A percentile compares a stretch with the other conserved stretches of the same genome.
Evolutionary conservation across 2,329 filamentous ascomycete species (phyloP).

Genomic region (Penicillium nordicum): DNA sequence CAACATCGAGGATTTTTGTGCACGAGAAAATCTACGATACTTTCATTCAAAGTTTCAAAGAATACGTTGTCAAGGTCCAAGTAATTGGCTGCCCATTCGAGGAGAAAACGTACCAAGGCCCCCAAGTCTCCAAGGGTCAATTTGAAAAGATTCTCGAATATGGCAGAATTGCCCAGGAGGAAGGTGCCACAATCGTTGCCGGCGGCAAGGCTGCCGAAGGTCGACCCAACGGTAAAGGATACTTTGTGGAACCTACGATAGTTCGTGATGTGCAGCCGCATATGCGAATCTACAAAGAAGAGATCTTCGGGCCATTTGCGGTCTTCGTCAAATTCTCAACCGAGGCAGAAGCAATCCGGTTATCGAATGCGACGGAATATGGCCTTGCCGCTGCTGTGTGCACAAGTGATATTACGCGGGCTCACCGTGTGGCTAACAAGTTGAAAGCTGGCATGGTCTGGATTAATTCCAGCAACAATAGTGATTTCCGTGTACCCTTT

Average conservation of each 20-base stretch:
- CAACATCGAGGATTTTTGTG: not conserved
- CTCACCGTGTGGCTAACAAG: not conserved
- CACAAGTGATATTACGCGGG: not conserved
- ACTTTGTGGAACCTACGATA: conserved; percentile 13
- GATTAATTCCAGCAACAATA: conserved; percentile 11
- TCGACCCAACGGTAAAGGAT: conserved; percentile 2
- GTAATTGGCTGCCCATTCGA: not conserved
- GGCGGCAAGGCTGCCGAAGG: not conserved
- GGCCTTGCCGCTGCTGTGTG: not conserved
- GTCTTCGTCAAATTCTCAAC: not conserved
- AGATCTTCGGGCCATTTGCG: conserved; percentile 15
- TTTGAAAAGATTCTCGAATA: not conserved
- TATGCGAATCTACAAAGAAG: conserved; percentile 15
- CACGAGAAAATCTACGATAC: not conserved
- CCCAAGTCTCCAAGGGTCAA: not conserved
- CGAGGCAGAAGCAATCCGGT: not conserved
- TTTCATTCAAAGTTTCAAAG: not conserved
- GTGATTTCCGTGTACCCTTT: conserved; percentile 13
- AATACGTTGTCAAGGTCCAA: not conserved
- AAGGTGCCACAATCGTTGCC: not conserved
- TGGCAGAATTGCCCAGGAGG: not conserved
- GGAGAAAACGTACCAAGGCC: not conserved
- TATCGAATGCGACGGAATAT: not conserved
- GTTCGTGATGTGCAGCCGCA: conserved; percentile 4
- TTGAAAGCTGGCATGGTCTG: conserved; percentile 5